Percentiles rank a stretch among this genome's conserved stretches.
phyloP scores from a whole-genome alignment of 2,329 filamentous ascomycete species.

The Penicillium sclerotigenum region DNA sequence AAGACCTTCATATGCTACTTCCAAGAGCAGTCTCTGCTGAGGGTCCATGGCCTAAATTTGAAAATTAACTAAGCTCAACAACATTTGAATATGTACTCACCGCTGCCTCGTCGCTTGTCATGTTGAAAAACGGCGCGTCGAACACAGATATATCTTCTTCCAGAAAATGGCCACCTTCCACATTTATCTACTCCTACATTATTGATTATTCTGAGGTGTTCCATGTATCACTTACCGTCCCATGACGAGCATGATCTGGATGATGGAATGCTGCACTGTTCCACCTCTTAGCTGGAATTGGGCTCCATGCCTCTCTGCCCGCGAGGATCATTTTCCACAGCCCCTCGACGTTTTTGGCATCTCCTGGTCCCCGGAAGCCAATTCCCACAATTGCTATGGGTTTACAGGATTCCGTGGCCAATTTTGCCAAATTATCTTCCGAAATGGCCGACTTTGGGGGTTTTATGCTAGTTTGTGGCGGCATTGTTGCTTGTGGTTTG shows the following conservation, averaged over 20 bases:
- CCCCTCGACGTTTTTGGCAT: constrained; percentile 18
- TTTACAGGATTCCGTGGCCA: constrained; percentile 6
- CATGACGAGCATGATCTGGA: constrained; percentile 24
- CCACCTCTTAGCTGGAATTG: constrained; percentile 21
- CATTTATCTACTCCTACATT: constrained; percentile 21
- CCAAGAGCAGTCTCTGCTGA: constrained; percentile 31
- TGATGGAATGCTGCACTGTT: constrained; percentile 27
- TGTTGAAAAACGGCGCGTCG: constrained; percentile 37
- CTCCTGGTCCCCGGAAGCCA: constrained; percentile 25
- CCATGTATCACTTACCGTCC: constrained; percentile 17
- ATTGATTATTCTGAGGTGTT: not conserved
- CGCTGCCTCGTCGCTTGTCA: constrained; percentile 31
- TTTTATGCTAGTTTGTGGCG: not conserved
- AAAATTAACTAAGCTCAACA: not conserved
- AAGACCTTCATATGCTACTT: constrained; percentile 29
- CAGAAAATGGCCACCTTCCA: constrained; percentile 27
- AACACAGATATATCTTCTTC: constrained; percentile 27
- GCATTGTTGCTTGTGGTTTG: not conserved
- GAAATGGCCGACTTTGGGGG: not conserved
- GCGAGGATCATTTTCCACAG: constrained; percentile 25
- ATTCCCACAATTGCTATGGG: constrained; percentile 29
- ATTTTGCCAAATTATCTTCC: constrained; percentile 1
- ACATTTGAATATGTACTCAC: constrained; percentile 8
- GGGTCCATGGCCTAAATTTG: constrained; percentile 28
- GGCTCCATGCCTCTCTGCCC: constrained; percentile 20